Conservation (phyloP, 106 monocot genomes). For the Dendrobium chrysotoxum region DNA sequence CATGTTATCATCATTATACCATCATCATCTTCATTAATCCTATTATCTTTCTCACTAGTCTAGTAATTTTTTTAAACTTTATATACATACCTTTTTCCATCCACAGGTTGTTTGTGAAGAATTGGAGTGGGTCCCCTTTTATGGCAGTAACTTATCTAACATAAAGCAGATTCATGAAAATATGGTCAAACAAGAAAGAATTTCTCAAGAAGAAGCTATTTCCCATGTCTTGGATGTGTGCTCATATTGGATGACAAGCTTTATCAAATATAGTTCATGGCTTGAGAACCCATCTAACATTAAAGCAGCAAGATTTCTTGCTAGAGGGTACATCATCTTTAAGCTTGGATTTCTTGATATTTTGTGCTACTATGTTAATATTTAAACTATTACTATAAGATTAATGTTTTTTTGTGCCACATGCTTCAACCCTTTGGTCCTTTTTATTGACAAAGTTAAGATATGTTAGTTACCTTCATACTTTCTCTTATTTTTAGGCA, state of each 20-base stretch:
- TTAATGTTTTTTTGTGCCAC: not conserved
- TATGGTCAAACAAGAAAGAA: conserved; percentile 33
- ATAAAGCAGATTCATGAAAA: conserved; percentile 26
- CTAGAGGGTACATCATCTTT: conserved; percentile 55
- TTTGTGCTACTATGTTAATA: not conserved
- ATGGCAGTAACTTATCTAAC: conserved; percentile 26
- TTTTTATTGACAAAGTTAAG: not conserved
- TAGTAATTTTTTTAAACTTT: not conserved
- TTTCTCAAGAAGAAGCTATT: conserved; percentile 41
- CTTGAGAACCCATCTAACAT: conserved; percentile 89
- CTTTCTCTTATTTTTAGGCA: conserved; percentile 39
- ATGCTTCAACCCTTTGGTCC: not conserved
- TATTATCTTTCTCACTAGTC: not conserved
- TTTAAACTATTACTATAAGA: not conserved
- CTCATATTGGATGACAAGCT: conserved; percentile 91
- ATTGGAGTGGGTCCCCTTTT: conserved; percentile 97
- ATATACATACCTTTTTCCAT: not conserved
- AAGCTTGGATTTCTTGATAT: conserved; percentile 9
- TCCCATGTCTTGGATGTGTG: conserved; percentile 68
- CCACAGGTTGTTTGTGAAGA: conserved; percentile 94
- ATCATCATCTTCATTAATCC: not conserved
- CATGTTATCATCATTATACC: not conserved
- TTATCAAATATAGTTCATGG: conserved; percentile 91
- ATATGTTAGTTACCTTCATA: conserved; percentile 5
- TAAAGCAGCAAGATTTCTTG: conserved; percentile 89